Base-by-base conservation (phyloP, 805 yeast species). In the Danielia reshetovae region DNA sequence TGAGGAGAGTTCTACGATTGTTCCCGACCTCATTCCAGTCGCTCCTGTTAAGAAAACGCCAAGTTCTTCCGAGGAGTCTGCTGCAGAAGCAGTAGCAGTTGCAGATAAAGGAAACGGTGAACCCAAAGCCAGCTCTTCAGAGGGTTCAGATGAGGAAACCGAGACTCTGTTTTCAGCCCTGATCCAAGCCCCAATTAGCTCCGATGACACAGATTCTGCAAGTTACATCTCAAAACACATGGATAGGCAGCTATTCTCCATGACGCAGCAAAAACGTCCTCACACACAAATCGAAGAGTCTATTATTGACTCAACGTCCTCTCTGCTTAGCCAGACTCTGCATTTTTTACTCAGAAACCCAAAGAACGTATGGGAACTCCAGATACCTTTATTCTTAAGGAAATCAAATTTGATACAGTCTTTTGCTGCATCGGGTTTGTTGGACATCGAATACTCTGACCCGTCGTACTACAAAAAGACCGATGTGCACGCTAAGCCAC, bases 401-500 rank as follows among this genome's bases (percentile, higher is more conserved):
- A 56, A 50, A 13, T 21, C 31, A 2, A 39, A 35, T 5, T 40
- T 56, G 4, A 26, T 46, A 9, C 21, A 43, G 2, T 36, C 49
- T 10, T 61, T 84, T 19, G 77, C 72, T 21, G 54, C 54, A 0
- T 43, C 52, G 17, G 80, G 79, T 0, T 46, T 70, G 10, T 69
- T 83, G 2, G 67, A 72, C 42, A 57, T 75, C 10, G 70, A 77
- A 10, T 81, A 82, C 50, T 38, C 47, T 1, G 82, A 75, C 42
- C 95, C 96, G 0, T 77, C 60, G 44, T 89, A 77, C 46, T 71
- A 79, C 18, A 67, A 71, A 11, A 46, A 63, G 0, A 48, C 55
- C 1, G 89, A 85, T 45, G 60, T 72, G 5, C 80, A 65, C 9
- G n/a, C 75, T 2, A 48, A 55, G 5, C 80, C 90, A 0, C 72